Evolutionary conservation across 2,329 filamentous ascomycete genomes (phyloP), one percentile per base, ranked within the genome.

Genomic region (Fusarium nelsonii): DNA sequence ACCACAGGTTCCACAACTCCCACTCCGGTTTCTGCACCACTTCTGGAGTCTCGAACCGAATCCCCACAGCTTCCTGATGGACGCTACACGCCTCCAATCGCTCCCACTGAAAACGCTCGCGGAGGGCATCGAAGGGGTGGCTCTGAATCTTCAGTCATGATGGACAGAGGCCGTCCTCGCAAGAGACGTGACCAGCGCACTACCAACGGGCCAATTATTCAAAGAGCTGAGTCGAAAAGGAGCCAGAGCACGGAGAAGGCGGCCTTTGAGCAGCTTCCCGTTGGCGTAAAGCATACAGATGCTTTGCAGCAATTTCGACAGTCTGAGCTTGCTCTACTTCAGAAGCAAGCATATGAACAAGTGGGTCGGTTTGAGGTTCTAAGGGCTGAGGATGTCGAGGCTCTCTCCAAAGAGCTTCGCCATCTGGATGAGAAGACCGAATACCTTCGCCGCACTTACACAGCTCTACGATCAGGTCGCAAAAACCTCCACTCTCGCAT

Each of bases 401-500:
- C 82, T 18, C 82, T 93, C 7, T 92, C 91, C 16, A 87, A 86
- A 87, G 92, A 94, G 80, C 88, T 94, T 55, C 88, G 90, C 50
- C 88, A 86, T 60, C 83, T 94, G n/a, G 92, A 94, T 73, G 90
- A 93, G 75, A 88, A 91, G 58, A 92, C 90, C 57, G 91, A 93
- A 70, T 94, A 94, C 74, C 87, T 94, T 49, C 89, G 91, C 46
- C 90, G 88, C 65, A 94, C 91, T 0, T 92, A 93, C 79, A 90
- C 87, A 53, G 92, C 91, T 7, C 85, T 95, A 16, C 87, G 91
- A 15, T 85, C 89, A n/a, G 91, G 91, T 1, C 89, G 92, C 30
- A 90, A 91, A 69, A 93, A 92, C 75, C 85, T 94, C 6, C 92
- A 94, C 74, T 86, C 87, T 9, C 87, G 92, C 44, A 93, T 94